Evolutionary conservation across 1,139 yeast species (phyloP).

Genomic region (Candida glucosophila): DNA sequence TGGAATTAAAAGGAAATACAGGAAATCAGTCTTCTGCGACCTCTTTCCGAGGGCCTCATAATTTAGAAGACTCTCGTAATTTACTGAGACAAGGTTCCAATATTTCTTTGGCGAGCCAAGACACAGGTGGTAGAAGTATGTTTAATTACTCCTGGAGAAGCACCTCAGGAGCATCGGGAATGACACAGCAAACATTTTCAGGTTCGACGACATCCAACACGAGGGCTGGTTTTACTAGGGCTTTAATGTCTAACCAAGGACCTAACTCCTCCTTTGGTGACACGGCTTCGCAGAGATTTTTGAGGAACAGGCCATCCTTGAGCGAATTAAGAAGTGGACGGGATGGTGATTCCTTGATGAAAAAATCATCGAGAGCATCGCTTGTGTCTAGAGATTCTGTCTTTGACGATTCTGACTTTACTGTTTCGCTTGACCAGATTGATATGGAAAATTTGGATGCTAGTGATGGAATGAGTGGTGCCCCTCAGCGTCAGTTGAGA

Average conservation of each 20-base stretch:
- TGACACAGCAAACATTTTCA: conserved; percentile 11
- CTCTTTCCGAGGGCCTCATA: neutral
- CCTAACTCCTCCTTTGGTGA: neutral
- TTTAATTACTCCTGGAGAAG: conserved; percentile 23
- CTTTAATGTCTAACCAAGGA: conserved; percentile 26
- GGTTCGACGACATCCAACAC: conserved; percentile 7
- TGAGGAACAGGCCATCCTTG: too few relatives aligned
- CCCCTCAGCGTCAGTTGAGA: conserved; percentile 7
- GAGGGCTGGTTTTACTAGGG: conserved; percentile 38
- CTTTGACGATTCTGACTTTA: conserved; percentile 24
- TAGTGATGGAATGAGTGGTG: conserved; percentile 8
- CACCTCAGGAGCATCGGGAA: conserved; percentile 23
- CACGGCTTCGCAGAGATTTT: neutral
- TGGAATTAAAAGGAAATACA: conserved; percentile 25
- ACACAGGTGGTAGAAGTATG: conserved; percentile 18
- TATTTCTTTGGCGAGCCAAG: conserved; percentile 34
- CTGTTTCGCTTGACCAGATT: conserved; percentile 27
- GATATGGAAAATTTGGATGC: conserved; percentile 14
- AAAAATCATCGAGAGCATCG: conserved; percentile 28
- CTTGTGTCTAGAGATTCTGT: conserved; percentile 23
- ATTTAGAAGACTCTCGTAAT: conserved; percentile 4
- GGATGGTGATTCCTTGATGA: conserved; percentile 8
- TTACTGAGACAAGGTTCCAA: conserved; percentile 25
- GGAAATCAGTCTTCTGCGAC: neutral
- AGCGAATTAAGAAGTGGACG: neutral